Conservation (phyloP, 148 eudicot genomes). For the Cornus controversa region DNA sequence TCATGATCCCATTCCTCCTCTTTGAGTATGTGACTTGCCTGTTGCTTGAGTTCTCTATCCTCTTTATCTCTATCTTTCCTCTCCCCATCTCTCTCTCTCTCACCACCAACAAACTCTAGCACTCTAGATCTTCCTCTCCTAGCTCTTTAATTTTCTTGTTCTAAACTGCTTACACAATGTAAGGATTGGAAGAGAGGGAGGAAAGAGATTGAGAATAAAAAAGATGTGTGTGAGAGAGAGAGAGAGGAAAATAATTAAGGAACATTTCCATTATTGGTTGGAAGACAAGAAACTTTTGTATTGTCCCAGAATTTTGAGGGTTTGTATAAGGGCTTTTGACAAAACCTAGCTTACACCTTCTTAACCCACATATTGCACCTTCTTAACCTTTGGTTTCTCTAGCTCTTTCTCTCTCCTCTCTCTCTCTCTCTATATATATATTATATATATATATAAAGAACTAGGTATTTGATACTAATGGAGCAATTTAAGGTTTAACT, state of each 20-base stretch:
- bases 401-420: slow-evolving; percentile 11
- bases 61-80: slow-evolving; percentile 3
- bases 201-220: not conserved
- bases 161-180: not conserved
- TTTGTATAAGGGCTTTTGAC: slow-evolving; percentile 35
- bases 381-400: slow-evolving; percentile 47
- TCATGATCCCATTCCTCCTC: slow-evolving; percentile 73
- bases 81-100: slow-evolving; percentile 14
- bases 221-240: too few species aligned
- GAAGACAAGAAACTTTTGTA: slow-evolving; percentile 57
- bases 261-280: slow-evolving; percentile 34
- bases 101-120: not conserved
- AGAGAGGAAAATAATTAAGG: not conserved
- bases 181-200: not conserved
- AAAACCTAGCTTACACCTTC: slow-evolving; percentile 16
- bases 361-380: slow-evolving; percentile 35
- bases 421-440: not conserved
- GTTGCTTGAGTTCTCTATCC: not conserved
- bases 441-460: not conserved
- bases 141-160: not conserved
- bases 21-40: slow-evolving; percentile 65
- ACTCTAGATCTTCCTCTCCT: not conserved
- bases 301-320: slow-evolving; percentile 29
- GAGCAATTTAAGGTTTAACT: not conserved
- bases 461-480: not conserved